Evolutionary conservation across 768 basidiomycete genomes (phyloP).

Genomic region (Rhodocollybia butyracea): DNA sequence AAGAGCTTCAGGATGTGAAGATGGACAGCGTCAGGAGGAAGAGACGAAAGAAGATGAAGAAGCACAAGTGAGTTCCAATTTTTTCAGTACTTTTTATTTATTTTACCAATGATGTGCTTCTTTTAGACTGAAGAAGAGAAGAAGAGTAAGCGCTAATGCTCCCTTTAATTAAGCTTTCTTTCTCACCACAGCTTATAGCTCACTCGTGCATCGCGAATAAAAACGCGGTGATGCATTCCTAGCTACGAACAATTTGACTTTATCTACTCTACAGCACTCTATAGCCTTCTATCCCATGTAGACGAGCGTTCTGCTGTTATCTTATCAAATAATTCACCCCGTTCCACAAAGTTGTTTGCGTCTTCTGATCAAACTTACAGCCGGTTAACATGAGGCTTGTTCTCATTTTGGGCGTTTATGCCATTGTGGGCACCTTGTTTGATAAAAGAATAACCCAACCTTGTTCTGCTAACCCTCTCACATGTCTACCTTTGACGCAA

Average conservation of each 20-base stretch:
- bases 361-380: neutral
- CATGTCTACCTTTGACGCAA: neutral
- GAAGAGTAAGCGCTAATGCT: constrained; percentile 58
- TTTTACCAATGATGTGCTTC: constrained; percentile 10
- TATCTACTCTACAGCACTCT: neutral
- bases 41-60: constrained; percentile 92
- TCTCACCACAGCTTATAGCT: neutral
- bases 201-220: constrained; percentile 5
- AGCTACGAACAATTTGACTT: neutral
- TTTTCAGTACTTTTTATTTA: constrained; percentile 6
- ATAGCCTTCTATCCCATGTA: neutral
- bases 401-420: no score
- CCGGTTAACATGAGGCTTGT: neutral
- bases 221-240: neutral
- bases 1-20: constrained; percentile 61
- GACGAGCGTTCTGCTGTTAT: neutral
- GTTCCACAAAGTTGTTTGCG: no score
- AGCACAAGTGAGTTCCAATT: constrained; percentile 74
- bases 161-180: neutral
- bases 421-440: neutral
- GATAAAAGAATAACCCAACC: neutral
- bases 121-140: constrained; percentile 80
- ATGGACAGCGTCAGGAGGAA: constrained; percentile 85
- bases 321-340: neutral
- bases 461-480: neutral